Evolutionary conservation across 371 early-diverging fungal genomes (phyloP).

Genomic region (Syncephalastrum monosporum): DNA sequence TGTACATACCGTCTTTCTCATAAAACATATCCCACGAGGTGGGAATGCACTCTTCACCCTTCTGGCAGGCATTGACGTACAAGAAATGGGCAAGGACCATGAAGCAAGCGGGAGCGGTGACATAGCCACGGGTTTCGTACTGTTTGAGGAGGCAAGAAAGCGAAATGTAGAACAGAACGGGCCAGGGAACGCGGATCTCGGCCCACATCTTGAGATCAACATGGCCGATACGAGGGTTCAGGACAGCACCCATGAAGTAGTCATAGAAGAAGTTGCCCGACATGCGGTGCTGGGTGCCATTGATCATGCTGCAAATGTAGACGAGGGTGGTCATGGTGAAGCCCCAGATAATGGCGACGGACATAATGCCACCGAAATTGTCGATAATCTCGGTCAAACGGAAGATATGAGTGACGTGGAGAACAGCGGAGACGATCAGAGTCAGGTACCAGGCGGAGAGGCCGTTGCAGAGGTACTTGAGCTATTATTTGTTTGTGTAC

Average conservation of each 20-base stretch:
- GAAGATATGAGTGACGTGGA: conserved; percentile 54
- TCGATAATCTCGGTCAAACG: conserved; percentile 56
- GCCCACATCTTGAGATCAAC: conserved; percentile 88
- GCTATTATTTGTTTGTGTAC: conserved; percentile 15
- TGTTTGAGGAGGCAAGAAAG: conserved; percentile 70
- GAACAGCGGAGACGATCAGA: conserved; percentile 39
- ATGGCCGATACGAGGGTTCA: conserved; percentile 76
- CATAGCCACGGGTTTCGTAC: conserved; percentile 57
- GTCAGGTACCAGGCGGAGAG: conserved; percentile 56
- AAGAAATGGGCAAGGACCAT: conserved; percentile 76
- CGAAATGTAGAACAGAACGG: conserved; percentile 66
- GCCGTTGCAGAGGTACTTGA: conserved; percentile 64
- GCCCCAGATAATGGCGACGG: conserved; percentile 55
- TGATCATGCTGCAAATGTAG: conserved; percentile 31
- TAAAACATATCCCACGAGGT: conserved; percentile 72
- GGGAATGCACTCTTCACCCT: conserved; percentile 78
- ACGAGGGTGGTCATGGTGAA: conserved; percentile 48
- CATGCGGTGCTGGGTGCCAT: conserved; percentile 55
- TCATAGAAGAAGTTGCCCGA: conserved; percentile 81
- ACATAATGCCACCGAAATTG: conserved; percentile 64
- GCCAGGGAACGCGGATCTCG: conserved; percentile 80
- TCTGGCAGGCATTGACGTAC: conserved; percentile 72
- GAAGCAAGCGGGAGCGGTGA: conserved; percentile 69
- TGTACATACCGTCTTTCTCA: conserved; percentile 51
- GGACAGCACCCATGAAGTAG: conserved; percentile 69